Conservation (phyloP, 2,329 filamentous ascomycete genomes). For the Hysterium pulicare region DNA sequence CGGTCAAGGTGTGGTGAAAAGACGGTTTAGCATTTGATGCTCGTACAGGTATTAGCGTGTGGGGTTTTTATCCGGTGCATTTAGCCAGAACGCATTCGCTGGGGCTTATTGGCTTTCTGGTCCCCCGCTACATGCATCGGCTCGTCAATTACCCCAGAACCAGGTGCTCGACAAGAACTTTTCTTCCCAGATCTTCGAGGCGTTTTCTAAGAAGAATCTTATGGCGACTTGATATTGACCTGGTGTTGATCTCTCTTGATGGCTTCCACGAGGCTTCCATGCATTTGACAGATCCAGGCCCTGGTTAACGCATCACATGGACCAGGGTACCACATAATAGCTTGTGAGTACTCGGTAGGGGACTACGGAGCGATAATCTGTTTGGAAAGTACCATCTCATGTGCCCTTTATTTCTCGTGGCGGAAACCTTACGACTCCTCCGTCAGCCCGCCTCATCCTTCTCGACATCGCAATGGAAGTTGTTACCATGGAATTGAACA, state of each 20-base stretch:
- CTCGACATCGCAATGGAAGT: neutral
- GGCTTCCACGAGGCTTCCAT: slow-evolving; percentile 2
- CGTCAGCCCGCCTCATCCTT: neutral
- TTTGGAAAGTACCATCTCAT: too few relatives aligned
- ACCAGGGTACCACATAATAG: slow-evolving; percentile 23
- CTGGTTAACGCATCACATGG: slow-evolving; percentile 18
- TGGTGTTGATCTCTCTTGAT: slow-evolving; percentile 34
- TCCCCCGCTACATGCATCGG: neutral
- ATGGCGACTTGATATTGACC: slow-evolving; percentile 5
- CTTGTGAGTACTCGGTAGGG: too few relatives aligned
- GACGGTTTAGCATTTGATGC: neutral
- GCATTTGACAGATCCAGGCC: slow-evolving; percentile 32
- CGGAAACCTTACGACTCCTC: slow-evolving; percentile 10
- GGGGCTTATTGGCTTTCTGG: neutral
- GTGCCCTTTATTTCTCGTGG: slow-evolving; percentile 1
- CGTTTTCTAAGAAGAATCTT: neutral
- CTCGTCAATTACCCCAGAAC: neutral
- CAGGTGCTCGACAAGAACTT: neutral
- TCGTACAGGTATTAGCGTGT: neutral
- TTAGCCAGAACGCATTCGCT: neutral
- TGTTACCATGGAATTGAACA: neutral
- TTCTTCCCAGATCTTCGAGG: neutral
- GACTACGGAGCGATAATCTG: too few relatives aligned
- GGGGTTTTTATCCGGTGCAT: neutral
- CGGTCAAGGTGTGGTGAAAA: neutral